phyloP scores from a whole-genome alignment of 2,329 filamentous ascomycete species.

The Verticillium alfalfae region DNA sequence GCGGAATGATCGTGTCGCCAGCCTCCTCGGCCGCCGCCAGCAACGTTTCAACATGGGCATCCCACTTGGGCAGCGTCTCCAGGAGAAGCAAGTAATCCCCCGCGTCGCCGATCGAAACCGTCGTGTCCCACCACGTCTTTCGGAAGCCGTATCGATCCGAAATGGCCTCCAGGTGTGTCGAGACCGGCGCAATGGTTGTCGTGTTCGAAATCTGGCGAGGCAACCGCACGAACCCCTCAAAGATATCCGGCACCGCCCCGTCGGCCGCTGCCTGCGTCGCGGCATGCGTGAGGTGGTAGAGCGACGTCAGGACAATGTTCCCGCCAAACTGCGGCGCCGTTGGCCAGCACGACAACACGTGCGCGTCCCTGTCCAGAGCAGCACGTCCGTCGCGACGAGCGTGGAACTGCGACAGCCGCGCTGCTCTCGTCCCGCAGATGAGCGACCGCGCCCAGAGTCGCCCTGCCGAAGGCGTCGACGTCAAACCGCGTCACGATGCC shows the following conservation, averaged over 20 bases:
- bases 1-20: constrained; percentile 10
- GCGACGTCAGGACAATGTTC: background rate
- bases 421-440: background rate
- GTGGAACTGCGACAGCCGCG: background rate
- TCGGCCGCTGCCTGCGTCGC: background rate
- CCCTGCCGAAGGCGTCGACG: constrained; percentile 19
- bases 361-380: background rate
- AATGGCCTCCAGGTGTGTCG: constrained; percentile 9
- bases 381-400: background rate
- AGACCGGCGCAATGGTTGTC: background rate
- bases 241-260: background rate
- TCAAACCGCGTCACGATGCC: constrained; percentile 26
- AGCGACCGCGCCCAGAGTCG: constrained; percentile 17
- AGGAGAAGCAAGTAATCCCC: constrained; percentile 16
- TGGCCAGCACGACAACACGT: background rate
- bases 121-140: constrained; percentile 22
- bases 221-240: background rate
- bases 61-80: constrained; percentile 16
- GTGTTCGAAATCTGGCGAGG: background rate
- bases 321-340: background rate
- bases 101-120: constrained; percentile 8
- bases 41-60: constrained; percentile 12
- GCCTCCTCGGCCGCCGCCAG: constrained; percentile 4
- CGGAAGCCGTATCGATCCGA: constrained; percentile 16
- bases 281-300: background rate